Evolutionary conservation across 495 filamentous ascomycete genomes (phyloP).

Genomic region (Aspergillus egyptiacus): DNA sequence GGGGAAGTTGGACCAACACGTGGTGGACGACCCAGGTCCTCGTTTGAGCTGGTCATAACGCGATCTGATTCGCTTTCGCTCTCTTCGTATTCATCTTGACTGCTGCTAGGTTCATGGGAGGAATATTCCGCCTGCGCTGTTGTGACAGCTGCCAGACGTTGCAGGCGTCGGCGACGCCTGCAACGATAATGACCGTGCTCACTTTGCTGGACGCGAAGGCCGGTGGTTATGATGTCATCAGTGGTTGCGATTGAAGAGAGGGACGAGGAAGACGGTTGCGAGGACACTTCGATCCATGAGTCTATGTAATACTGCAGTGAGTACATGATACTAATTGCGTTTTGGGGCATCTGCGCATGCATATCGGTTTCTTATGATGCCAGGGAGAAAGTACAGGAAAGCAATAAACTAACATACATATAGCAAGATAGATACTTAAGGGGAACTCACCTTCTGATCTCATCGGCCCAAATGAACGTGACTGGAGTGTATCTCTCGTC

Average conservation of each 20-base stretch:
- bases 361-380: conserved; percentile 13
- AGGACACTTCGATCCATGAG: conserved; percentile 94
- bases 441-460: conserved; percentile 42
- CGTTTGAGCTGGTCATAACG: conserved; percentile 78
- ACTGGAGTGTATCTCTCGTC: conserved; percentile 38
- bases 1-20: conserved; percentile 19
- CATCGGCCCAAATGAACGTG: conserved; percentile 31
- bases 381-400: conserved; percentile 6
- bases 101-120: conserved; percentile 52
- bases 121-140: conserved; percentile 47
- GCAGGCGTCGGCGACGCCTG: conserved; percentile 51
- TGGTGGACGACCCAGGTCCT: conserved; percentile 50
- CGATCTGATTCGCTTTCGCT: conserved; percentile 80
- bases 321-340: conserved; percentile 41
- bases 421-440: conserved; percentile 17
- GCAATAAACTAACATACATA: conserved; percentile 17
- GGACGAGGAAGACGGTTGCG: conserved; percentile 85
- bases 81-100: conserved; percentile 85
- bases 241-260: conserved; percentile 69
- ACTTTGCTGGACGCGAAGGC: conserved; percentile 64
- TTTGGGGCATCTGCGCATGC: conserved; percentile 4
- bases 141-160: conserved; percentile 40
- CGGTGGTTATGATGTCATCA: conserved; percentile 84
- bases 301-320: conserved; percentile 60
- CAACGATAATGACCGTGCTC: conserved; percentile 28